Base-by-base conservation (phyloP, 805 yeast species). In the Candida insectalens region DNA sequence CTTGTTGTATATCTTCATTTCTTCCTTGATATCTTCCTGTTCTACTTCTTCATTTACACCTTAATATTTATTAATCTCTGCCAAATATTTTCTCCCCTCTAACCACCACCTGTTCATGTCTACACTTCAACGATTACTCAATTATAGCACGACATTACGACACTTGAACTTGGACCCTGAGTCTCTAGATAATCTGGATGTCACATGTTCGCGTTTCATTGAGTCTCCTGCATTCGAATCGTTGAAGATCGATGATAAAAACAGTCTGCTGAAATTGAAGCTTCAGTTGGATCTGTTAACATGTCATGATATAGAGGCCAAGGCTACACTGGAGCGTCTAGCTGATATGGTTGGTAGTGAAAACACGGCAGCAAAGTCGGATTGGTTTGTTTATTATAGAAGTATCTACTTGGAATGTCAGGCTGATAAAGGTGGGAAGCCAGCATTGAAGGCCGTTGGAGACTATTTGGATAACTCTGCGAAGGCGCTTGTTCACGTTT, bases 291-390 rank as follows among this genome's bases (percentile, higher is more conserved):
- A 77, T 4, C 54, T 88, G 25, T 53, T 68, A 36, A 60, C 80
- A n/a, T 63, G 71, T 33, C 68, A 74, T 37, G 95, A 84, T 49
- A 57, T 64, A 3, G 85, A 77, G 41, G 95, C 96, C 8, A 72
- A 78, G 44, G 56, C 70, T 8, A 60, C 74, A 40, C 65, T 84
- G 37, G 82, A 79, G 37, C 60, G 74, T 30, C 50, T 88, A 12
- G 52, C 69, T 23, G 96, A 88, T 49, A 71, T 72, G 48, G 29
- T 31, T 5, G 16, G 25, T 18, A 12, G 12, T 18, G 10, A 7
- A 9, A n/a, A 23, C 6, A 77, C 87, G 50, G 76, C 74, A 23
- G 43, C 45, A 25, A 53, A 54, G 14, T 56, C 62, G 16, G 77
- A 77, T 44, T 61, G 84, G 37, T 56, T 82, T 28, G 65, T 66